These are phyloP conservation scores for Diaporthe batatas DNA, from an alignment of 2,329 filamentous ascomycete genomes.

Conservation along the genomic window DNA sequence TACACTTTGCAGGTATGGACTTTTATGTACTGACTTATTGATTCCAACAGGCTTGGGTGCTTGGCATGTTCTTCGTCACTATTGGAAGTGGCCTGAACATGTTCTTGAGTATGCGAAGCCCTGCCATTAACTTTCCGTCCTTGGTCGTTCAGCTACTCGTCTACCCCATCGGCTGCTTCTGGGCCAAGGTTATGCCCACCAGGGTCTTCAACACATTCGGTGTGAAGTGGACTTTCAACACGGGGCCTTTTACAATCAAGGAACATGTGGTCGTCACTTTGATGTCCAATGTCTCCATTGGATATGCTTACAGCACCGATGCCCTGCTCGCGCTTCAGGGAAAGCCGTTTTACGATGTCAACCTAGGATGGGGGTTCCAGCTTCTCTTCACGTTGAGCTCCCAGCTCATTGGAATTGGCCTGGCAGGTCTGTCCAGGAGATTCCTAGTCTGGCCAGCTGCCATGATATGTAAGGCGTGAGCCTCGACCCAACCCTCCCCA, in stretches of 20 bases:
- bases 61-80: slow-evolving; percentile 60
- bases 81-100: slow-evolving; percentile 56
- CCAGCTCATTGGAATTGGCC: slow-evolving; percentile 65
- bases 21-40: too few species aligned
- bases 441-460: slow-evolving; percentile 63
- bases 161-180: slow-evolving; percentile 59
- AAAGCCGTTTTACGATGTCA: slow-evolving; percentile 56
- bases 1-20: too few species aligned
- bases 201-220: slow-evolving; percentile 58
- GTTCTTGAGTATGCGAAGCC: slow-evolving; percentile 53
- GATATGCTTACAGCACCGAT: slow-evolving; percentile 57
- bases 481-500: neutral
- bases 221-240: slow-evolving; percentile 57
- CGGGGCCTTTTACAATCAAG: slow-evolving; percentile 61
- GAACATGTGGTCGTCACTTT: slow-evolving; percentile 60
- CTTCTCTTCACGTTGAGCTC: slow-evolving; percentile 63
- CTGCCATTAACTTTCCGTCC: slow-evolving; percentile 54
- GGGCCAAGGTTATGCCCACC: slow-evolving; percentile 58
- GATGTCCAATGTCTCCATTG: slow-evolving; percentile 58
- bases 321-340: slow-evolving; percentile 56
- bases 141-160: slow-evolving; percentile 57
- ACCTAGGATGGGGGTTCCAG: slow-evolving; percentile 63
- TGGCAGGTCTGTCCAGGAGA: slow-evolving; percentile 63
- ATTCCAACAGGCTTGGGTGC: slow-evolving; percentile 55
- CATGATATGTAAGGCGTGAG: slow-evolving; percentile 58